These are phyloP conservation scores for Fusarium mundagurra DNA, from an alignment of 2,329 filamentous ascomycete genomes.

Conservation along the genomic window DNA sequence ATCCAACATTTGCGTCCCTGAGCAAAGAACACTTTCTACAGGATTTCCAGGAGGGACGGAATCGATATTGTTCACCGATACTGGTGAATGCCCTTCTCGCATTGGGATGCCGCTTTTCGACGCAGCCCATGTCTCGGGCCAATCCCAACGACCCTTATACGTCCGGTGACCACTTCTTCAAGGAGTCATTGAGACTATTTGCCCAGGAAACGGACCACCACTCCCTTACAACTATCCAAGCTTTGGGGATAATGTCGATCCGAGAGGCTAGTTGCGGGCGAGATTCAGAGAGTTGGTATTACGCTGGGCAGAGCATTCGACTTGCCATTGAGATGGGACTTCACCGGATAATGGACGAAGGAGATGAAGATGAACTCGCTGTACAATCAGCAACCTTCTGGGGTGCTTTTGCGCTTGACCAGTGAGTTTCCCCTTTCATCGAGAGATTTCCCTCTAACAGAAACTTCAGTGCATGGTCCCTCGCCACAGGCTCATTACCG, in stretches of 20 bases:
- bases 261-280: slow-evolving; percentile 77
- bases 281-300: slow-evolving; percentile 78
- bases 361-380: slow-evolving; percentile 65
- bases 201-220: slow-evolving; percentile 67
- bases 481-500: slow-evolving; percentile 70
- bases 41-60: slow-evolving; percentile 69
- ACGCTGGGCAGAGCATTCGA: slow-evolving; percentile 76
- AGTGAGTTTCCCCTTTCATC: slow-evolving; percentile 57
- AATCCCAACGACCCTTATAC: slow-evolving; percentile 70
- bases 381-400: slow-evolving; percentile 70
- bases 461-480: slow-evolving; percentile 66
- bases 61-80: slow-evolving; percentile 74
- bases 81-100: slow-evolving; percentile 73
- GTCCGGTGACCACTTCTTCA: slow-evolving; percentile 79
- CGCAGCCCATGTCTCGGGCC: slow-evolving; percentile 70
- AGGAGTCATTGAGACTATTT: slow-evolving; percentile 71
- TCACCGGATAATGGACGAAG: slow-evolving; percentile 62
- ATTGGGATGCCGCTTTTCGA: slow-evolving; percentile 75
- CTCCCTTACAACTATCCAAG: slow-evolving; percentile 76
- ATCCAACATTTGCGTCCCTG: slow-evolving; percentile 78
- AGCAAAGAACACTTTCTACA: slow-evolving; percentile 76
- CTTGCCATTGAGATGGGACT: slow-evolving; percentile 78
- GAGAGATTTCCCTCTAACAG: slow-evolving; percentile 29
- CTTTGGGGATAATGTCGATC: slow-evolving; percentile 79
- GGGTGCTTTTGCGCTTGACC: slow-evolving; percentile 70